These are phyloP conservation scores for Lachnellula suecica DNA, from an alignment of 2,329 filamentous ascomycete genomes.

Conservation along the genomic window DNA sequence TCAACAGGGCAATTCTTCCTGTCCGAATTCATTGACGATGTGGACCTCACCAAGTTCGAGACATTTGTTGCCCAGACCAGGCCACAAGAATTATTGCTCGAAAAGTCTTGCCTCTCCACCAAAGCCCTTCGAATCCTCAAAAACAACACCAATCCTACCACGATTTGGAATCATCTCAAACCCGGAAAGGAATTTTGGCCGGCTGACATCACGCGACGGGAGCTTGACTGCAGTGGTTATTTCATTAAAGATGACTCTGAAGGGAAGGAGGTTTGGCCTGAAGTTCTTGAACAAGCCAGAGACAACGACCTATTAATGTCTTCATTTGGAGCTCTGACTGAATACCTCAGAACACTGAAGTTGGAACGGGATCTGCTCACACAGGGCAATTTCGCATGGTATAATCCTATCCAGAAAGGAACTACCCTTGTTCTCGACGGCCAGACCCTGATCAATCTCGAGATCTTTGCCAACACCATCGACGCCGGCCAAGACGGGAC, in stretches of 20 bases:
- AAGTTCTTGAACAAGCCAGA: constrained; percentile 67
- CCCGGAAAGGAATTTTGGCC: constrained; percentile 88
- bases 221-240: constrained; percentile 78
- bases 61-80: constrained; percentile 91
- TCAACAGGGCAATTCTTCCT: constrained; percentile 94
- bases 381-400: constrained; percentile 86
- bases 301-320: constrained; percentile 86
- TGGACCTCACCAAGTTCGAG: constrained; percentile 94
- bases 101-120: constrained; percentile 83
- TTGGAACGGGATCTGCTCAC: constrained; percentile 85
- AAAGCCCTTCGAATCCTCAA: constrained; percentile 91
- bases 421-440: constrained; percentile 91
- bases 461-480: constrained; percentile 90
- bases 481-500: constrained; percentile 86
- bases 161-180: constrained; percentile 93
- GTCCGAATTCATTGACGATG: constrained; percentile 89
- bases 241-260: constrained; percentile 60
- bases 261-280: constrained; percentile 69
- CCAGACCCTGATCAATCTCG: constrained; percentile 96
- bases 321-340: constrained; percentile 82
- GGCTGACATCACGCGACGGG: constrained; percentile 76
- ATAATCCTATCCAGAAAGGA: constrained; percentile 86
- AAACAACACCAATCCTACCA: constrained; percentile 90
- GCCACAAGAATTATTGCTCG: constrained; percentile 83
- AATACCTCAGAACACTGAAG: constrained; percentile 84